phyloP scores from a whole-genome alignment of 768 basidiomycete genomes.

The Sutorius australiensis region DNA sequence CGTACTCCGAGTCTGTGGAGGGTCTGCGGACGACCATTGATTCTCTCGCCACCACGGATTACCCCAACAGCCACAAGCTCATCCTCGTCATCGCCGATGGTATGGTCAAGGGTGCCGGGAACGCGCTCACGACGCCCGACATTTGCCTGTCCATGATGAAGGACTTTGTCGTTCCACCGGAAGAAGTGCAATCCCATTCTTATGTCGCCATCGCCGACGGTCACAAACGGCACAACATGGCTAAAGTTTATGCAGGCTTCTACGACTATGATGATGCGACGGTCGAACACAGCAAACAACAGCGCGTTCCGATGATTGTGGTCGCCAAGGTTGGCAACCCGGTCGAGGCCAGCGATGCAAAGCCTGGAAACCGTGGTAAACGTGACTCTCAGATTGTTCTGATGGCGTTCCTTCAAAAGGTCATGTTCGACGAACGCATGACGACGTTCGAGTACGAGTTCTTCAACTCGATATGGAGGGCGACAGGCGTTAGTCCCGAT shows the following conservation, averaged over 20 bases:
- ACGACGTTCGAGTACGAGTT: slow-evolving; percentile 99
- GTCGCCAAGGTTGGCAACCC: slow-evolving; percentile 97
- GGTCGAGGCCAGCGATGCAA: slow-evolving; percentile 79
- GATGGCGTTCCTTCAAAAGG: slow-evolving; percentile 97
- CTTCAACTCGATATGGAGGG: slow-evolving; percentile 97
- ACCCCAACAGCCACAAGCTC: slow-evolving; percentile 95
- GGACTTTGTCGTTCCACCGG: slow-evolving; percentile 73
- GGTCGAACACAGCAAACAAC: slow-evolving; percentile 88
- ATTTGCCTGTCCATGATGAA: slow-evolving; percentile 97
- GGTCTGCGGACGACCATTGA: slow-evolving; percentile 97
- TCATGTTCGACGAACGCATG: slow-evolving; percentile 99
- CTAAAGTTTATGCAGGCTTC: slow-evolving; percentile 96
- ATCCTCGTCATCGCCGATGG: slow-evolving; percentile 96
- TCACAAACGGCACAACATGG: slow-evolving; percentile 99
- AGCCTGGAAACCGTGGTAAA: slow-evolving; percentile 98
- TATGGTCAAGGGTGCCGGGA: slow-evolving; percentile 96
- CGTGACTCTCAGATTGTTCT: slow-evolving; percentile 97
- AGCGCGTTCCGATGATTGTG: slow-evolving; percentile 92
- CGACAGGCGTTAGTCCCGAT: slow-evolving; percentile 93
- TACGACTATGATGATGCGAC: slow-evolving; percentile 93
- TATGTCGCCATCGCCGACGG: slow-evolving; percentile 99
- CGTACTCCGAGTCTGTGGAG: slow-evolving; percentile 95
- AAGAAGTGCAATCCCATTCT: slow-evolving; percentile 89
- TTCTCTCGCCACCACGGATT: slow-evolving; percentile 96
- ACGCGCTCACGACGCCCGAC: slow-evolving; percentile 85